phyloP scores from a whole-genome alignment of 768 basidiomycete species.

The Leccinum longicurvipes region DNA sequence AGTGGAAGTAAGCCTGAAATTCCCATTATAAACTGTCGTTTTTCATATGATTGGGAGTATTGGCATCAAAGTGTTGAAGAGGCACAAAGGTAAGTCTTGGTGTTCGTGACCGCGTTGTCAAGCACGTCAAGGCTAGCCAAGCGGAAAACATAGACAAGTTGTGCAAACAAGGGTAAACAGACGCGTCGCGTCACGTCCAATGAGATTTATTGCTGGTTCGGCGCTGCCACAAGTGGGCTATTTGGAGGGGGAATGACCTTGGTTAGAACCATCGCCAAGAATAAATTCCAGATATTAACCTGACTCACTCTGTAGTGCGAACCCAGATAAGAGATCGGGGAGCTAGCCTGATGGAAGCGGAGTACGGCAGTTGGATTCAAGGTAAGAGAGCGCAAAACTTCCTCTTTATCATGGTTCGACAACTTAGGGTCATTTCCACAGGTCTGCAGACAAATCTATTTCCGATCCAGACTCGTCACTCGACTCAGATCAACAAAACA shows the following conservation, averaged over 20 bases:
- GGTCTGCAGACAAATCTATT: neutral
- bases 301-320: neutral
- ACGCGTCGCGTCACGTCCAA: conserved; percentile 30
- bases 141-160: neutral
- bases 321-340: neutral
- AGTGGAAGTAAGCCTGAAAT: conserved; percentile 88
- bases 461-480: neutral
- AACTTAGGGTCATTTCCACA: neutral
- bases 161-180: conserved; percentile 29
- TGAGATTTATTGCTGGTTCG: neutral
- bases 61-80: conserved; percentile 5
- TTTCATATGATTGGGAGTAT: neutral
- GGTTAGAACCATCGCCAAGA: neutral
- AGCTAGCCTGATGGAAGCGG: neutral
- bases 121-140: neutral
- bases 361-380: neutral
- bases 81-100: neutral
- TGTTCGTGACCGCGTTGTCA: neutral
- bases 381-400: neutral
- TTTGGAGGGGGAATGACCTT: neutral
- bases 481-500: neutral
- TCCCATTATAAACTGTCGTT: conserved; percentile 57
- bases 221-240: neutral
- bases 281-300: neutral
- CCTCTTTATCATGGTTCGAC: neutral